Percentiles rank a stretch among this genome's conserved stretches.
Conservation (phyloP, 1,284 basidiomycete genomes). For the Neolentinus lepideus region DNA sequence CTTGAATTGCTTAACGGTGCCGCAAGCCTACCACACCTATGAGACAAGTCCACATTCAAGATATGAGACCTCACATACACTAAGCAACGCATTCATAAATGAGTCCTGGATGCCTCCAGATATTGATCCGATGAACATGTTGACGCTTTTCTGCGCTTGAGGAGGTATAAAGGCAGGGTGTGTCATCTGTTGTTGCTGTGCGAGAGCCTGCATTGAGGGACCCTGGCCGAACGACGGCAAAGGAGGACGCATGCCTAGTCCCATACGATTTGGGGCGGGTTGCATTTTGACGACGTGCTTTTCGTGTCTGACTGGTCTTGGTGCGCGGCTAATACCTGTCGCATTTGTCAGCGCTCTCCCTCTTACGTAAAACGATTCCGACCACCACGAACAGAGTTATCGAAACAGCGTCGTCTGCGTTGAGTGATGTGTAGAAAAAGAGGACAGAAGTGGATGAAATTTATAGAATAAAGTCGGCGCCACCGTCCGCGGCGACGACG, state of each 20-base stretch:
- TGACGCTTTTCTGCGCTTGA: conserved; percentile 51
- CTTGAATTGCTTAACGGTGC: conserved; percentile 82
- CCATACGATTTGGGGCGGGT: conserved; percentile 61
- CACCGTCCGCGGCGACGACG: neutral
- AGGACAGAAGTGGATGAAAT: no score
- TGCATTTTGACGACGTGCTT: conserved; percentile 40
- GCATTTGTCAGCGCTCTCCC: neutral
- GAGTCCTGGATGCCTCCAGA: conserved; percentile 84
- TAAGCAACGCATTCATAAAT: conserved; percentile 72
- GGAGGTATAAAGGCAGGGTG: conserved; percentile 55
- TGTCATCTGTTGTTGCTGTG: conserved; percentile 69
- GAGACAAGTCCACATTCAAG: neutral
- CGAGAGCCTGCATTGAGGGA: conserved; percentile 80
- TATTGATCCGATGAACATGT: conserved; percentile 91
- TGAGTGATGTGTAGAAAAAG: no score
- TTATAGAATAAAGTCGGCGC: neutral
- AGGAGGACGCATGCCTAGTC: conserved; percentile 79
- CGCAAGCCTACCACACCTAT: conserved; percentile 62
- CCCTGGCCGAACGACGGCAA: conserved; percentile 81
- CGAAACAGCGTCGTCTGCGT: no score
- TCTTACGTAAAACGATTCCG: no score
- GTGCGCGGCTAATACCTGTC: neutral
- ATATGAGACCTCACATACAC: conserved; percentile 41
- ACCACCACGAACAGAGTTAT: no score
- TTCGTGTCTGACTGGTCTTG: neutral